These are phyloP conservation scores for Epichloe aotearoae DNA, from an alignment of 2,329 filamentous ascomycete genomes.

Conservation along the genomic window DNA sequence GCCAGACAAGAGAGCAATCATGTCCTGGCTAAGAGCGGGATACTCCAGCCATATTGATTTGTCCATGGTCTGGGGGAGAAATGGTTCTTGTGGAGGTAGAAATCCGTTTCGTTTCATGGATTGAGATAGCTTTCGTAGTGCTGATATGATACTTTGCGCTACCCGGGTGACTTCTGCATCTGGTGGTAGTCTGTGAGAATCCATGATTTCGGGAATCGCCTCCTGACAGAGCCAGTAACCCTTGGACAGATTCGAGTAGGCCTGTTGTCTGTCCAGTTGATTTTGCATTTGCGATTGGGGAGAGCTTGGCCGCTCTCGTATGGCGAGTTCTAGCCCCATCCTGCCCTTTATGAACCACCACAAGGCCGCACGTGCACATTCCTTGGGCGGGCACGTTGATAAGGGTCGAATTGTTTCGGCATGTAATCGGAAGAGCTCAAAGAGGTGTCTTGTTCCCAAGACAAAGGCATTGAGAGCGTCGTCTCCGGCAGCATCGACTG, in stretches of 20 bases:
- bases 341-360: constrained; percentile 90
- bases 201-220: constrained; percentile 35
- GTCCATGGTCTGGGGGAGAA: constrained; percentile 66
- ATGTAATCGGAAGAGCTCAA: constrained; percentile 63
- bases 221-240: constrained; percentile 64
- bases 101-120: constrained; percentile 80
- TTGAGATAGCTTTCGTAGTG: constrained; percentile 59
- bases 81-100: constrained; percentile 53
- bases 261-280: constrained; percentile 52
- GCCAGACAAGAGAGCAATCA: constrained; percentile 56
- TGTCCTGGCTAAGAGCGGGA: constrained; percentile 58
- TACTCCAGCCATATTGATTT: constrained; percentile 74
- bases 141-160: constrained; percentile 44
- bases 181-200: constrained; percentile 26
- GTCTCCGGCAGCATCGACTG: constrained; percentile 35
- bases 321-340: constrained; percentile 56
- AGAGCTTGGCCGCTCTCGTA: constrained; percentile 46
- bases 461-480: constrained; percentile 60
- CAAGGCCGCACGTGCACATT: constrained; percentile 58
- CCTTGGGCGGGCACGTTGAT: constrained; percentile 45
- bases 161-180: constrained; percentile 38
- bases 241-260: constrained; percentile 77
- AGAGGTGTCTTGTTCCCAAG: constrained; percentile 57
- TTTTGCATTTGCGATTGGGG: constrained; percentile 40
- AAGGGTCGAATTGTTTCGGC: constrained; percentile 60